phyloP scores from a whole-genome alignment of 768 basidiomycete species.

The Boletus rubroflammeus region DNA sequence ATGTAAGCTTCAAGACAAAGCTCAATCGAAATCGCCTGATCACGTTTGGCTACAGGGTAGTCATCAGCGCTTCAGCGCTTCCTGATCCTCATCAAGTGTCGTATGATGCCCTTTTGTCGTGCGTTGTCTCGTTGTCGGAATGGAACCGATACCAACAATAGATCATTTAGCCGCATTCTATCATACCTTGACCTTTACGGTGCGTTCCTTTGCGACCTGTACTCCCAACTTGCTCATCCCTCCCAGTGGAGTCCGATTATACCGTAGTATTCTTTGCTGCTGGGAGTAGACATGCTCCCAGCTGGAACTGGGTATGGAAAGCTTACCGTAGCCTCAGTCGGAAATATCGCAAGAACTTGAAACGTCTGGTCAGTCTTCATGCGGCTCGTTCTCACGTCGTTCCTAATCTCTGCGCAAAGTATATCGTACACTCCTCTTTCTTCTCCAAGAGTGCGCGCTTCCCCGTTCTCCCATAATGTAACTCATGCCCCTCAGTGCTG shows the following conservation, averaged over 20 bases:
- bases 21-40: slow-evolving; percentile 1
- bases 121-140: slow-evolving; percentile 31
- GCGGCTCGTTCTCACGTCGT: not conserved
- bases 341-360: slow-evolving; percentile 87
- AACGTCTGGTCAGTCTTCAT: slow-evolving; percentile 58
- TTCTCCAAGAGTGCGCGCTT: slow-evolving; percentile 73
- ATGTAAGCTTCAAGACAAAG: slow-evolving; percentile 52
- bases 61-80: slow-evolving; percentile 76
- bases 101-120: slow-evolving; percentile 76
- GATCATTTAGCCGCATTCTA: slow-evolving; percentile 57
- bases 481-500: slow-evolving; percentile 53
- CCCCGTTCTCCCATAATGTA: not conserved
- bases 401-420: slow-evolving; percentile 42
- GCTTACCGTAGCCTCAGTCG: slow-evolving; percentile 76
- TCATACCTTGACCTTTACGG: slow-evolving; percentile 80
- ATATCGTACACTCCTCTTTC: slow-evolving; percentile 83
- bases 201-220: slow-evolving; percentile 28
- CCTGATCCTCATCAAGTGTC: slow-evolving; percentile 75
- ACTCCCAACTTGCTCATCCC: not conserved
- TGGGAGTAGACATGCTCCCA: slow-evolving; percentile 67
- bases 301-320: slow-evolving; percentile 92
- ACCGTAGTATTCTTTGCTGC: slow-evolving; percentile 86
- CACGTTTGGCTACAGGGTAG: slow-evolving; percentile 53
- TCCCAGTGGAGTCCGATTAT: slow-evolving; percentile 81
- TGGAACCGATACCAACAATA: slow-evolving; percentile 2